phyloP scores from a whole-genome alignment of 768 basidiomycete species.

The Trichaptum fuscoviolaceum region DNA sequence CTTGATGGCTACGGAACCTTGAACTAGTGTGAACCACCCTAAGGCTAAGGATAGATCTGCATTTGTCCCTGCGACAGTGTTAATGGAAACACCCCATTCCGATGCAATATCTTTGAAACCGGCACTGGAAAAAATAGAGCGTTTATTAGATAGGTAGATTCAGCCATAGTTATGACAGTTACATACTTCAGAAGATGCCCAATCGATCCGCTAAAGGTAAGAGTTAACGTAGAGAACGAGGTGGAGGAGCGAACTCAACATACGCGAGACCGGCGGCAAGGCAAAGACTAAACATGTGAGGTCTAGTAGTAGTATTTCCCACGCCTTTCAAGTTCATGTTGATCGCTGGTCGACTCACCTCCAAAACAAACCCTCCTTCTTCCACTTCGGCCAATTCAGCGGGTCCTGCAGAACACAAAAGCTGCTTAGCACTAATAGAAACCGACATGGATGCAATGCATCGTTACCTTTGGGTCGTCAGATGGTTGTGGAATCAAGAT shows the following conservation, averaged over 20 bases:
- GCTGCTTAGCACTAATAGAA: background rate
- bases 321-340: no score
- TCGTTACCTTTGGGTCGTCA: background rate
- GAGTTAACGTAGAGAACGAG: background rate
- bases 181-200: background rate
- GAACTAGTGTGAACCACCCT: background rate
- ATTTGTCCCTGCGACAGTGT: background rate
- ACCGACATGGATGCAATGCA: background rate
- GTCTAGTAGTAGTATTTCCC: no score
- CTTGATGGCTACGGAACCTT: background rate
- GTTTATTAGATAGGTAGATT: background rate
- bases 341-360: background rate
- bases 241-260: background rate
- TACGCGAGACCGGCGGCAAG: background rate
- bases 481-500: background rate
- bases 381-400: background rate
- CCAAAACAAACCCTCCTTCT: background rate
- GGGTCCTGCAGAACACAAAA: background rate
- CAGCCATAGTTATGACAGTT: background rate
- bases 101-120: background rate
- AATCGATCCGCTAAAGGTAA: background rate
- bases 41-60: background rate
- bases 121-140: background rate
- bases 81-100: background rate
- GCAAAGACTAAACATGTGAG: background rate